Conservation (phyloP, 2,329 filamentous ascomycete genomes). For the Nemania bipapillata region DNA sequence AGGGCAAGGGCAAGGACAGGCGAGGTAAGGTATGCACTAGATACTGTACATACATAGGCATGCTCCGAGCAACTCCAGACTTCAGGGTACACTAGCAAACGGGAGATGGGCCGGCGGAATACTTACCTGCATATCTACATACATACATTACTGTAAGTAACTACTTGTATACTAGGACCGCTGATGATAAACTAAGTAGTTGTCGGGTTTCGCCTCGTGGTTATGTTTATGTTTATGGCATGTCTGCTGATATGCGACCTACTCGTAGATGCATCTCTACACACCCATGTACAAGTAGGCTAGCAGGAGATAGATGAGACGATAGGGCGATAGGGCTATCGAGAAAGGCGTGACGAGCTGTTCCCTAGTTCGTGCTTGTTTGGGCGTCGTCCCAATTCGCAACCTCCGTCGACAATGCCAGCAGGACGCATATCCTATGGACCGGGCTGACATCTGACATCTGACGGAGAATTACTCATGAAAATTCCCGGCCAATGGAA, state of each 20-base stretch:
- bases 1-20: not conserved
- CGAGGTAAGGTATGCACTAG: constrained; percentile 1
- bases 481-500: constrained; percentile 47
- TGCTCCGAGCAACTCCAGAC: constrained; percentile 15
- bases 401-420: constrained; percentile 28
- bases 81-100: constrained; percentile 18
- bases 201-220: constrained; percentile 22
- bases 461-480: constrained; percentile 44
- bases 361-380: constrained; percentile 40
- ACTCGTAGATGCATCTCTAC: too few species aligned
- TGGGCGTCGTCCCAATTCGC: constrained; percentile 33
- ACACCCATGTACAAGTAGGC: too few species aligned
- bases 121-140: not conserved
- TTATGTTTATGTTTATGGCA: constrained; percentile 4
- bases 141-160: too few species aligned
- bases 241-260: constrained; percentile 23
- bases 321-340: constrained; percentile 17
- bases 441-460: constrained; percentile 45
- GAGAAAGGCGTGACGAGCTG: constrained; percentile 27
- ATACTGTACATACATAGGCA: too few species aligned
- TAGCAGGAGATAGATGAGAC: too few species aligned
- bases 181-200: constrained; percentile 5
- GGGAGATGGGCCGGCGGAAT: constrained; percentile 43
- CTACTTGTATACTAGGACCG: not conserved
- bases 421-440: constrained; percentile 31